Percentiles rank a stretch among this genome's conserved stretches.
Evolutionary conservation across 495 filamentous ascomycete genomes (phyloP).

Genomic region (Penicilliopsis zonata): DNA sequence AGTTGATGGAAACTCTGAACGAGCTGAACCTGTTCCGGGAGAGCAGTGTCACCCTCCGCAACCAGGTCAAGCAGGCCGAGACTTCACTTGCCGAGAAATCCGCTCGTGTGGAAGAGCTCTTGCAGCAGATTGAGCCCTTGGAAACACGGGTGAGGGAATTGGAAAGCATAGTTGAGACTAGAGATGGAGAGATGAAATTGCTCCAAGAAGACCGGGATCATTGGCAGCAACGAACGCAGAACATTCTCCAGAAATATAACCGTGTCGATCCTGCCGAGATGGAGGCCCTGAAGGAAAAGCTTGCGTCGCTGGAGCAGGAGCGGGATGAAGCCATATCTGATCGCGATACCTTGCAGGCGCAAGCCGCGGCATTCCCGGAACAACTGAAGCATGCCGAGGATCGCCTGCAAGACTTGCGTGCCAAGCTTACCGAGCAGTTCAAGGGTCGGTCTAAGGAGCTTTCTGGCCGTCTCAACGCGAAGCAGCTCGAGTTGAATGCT

Average conservation of each 20-base stretch:
- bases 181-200: conserved; percentile 75
- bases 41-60: conserved; percentile 76
- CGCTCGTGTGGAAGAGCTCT: conserved; percentile 59
- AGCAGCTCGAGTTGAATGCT: conserved; percentile 30
- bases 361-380: conserved; percentile 33
- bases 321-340: conserved; percentile 51
- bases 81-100: conserved; percentile 61
- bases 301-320: conserved; percentile 54
- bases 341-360: conserved; percentile 45
- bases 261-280: conserved; percentile 87
- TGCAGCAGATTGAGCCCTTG: conserved; percentile 68
- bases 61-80: conserved; percentile 69
- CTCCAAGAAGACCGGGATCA: conserved; percentile 78
- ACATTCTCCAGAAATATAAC: conserved; percentile 91
- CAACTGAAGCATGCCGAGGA: conserved; percentile 40
- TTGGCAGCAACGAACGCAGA: conserved; percentile 86
- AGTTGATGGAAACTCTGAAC: conserved; percentile 84
- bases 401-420: conserved; percentile 31
- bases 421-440: conserved; percentile 46
- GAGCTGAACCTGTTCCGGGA: conserved; percentile 92
- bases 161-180: conserved; percentile 64
- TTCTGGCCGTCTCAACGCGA: conserved; percentile 36
- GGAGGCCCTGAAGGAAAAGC: conserved; percentile 66
- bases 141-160: conserved; percentile 66
- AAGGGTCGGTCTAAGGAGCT: conserved; percentile 45